Evolutionary conservation across 257 asterid species (phyloP).

Genomic region (Przewalskia tangutica): DNA sequence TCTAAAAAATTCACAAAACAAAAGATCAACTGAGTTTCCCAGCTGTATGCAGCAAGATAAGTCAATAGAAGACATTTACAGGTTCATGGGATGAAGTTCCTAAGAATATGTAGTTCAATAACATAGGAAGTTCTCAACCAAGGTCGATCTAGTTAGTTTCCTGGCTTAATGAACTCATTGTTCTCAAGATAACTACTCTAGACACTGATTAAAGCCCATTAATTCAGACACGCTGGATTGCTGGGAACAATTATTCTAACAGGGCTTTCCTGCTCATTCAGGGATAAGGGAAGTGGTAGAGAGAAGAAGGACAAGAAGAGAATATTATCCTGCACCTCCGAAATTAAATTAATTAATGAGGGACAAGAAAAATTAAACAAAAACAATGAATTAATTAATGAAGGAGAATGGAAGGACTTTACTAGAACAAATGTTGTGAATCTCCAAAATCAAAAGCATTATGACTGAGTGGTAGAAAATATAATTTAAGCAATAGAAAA

Average conservation of each 20-base stretch:
- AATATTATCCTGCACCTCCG: neutral
- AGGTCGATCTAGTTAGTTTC: neutral
- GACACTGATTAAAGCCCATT: neutral
- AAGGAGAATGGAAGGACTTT: neutral
- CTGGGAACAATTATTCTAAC: neutral
- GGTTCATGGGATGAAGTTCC: neutral
- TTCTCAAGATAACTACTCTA: neutral
- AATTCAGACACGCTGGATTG: neutral
- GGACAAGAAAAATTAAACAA: neutral
- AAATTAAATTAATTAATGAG: neutral
- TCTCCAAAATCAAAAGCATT: neutral
- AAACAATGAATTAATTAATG: neutral
- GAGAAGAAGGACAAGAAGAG: neutral
- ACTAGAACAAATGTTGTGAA: neutral
- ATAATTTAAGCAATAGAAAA: neutral
- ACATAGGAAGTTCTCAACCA: neutral
- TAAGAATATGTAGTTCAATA: neutral
- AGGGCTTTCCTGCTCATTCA: neutral
- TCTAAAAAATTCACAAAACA: no score
- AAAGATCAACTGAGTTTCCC: no score
- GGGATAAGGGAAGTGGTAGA: neutral
- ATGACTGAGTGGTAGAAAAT: neutral
- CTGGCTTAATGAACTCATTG: neutral
- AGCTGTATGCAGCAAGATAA: neutral
- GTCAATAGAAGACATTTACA: neutral